These are phyloP conservation scores for Cytospora piceicola DNA, from an alignment of 2,329 filamentous ascomycete species.

Conservation along the genomic window DNA sequence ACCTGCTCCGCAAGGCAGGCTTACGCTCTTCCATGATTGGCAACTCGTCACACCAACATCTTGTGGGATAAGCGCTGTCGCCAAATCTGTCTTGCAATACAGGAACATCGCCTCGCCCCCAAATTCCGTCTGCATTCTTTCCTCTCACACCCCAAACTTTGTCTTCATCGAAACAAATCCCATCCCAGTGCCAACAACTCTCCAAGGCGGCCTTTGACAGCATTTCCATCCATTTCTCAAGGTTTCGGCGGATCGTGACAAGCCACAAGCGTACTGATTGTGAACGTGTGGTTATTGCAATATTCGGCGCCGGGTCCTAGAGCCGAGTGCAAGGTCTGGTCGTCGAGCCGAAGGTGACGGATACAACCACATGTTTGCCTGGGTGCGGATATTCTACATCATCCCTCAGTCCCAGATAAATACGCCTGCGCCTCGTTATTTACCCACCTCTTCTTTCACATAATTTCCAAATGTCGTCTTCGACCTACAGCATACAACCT, in stretches of 20 bases:
- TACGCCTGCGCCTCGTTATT: conserved; percentile 26
- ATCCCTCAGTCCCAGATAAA: conserved; percentile 20
- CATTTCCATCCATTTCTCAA: conserved; percentile 1
- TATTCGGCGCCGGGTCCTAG: background rate
- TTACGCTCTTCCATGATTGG: conserved; percentile 27
- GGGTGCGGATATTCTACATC: conserved; percentile 19
- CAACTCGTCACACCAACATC: conserved; percentile 28
- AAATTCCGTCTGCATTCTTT: conserved; percentile 18
- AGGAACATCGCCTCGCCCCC: conserved; percentile 31
- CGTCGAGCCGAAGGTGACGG: conserved; percentile 18
- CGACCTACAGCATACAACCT: conserved; percentile 27
- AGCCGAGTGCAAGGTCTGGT: conserved; percentile 12
- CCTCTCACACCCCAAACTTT: conserved; percentile 23
- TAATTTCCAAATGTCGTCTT: conserved; percentile 32
- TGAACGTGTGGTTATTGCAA: conserved; percentile 14
- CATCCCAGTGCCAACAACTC: conserved; percentile 15
- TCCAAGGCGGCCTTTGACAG: conserved; percentile 14
- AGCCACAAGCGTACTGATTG: conserved; percentile 17
- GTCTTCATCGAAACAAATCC: conserved; percentile 18
- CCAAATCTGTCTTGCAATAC: conserved; percentile 23
- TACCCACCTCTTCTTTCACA: conserved; percentile 31
- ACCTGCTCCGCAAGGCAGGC: conserved; percentile 21
- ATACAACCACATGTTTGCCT: conserved; percentile 25
- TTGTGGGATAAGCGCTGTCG: conserved; percentile 31
- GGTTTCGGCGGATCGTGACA: conserved; percentile 6